Conservation (phyloP, 179 eudicot species). For the Spergularia azorica region DNA sequence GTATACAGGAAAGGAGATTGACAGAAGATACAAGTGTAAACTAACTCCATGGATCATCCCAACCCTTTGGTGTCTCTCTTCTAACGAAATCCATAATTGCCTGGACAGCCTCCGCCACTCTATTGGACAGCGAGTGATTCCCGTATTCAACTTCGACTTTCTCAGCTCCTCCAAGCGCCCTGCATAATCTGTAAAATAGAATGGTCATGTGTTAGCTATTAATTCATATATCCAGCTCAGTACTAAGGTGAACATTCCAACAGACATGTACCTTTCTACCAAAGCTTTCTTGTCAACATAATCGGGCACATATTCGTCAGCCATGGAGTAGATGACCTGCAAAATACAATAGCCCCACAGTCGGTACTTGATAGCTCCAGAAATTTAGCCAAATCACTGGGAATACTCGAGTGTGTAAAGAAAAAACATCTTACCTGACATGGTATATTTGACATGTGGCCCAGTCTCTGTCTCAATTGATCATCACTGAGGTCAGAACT, state of each 20-base stretch:
- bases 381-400: too few species aligned
- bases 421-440: conserved; percentile 62
- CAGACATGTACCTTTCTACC: conserved; percentile 51
- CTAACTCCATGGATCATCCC: conserved; percentile 99
- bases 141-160: conserved; percentile 83
- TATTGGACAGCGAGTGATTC: conserved; percentile 86
- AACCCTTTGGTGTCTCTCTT: conserved; percentile 83
- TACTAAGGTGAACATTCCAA: background rate
- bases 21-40: background rate
- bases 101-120: conserved; percentile 79
- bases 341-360: background rate
- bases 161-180: conserved; percentile 94
- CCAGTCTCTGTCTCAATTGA: conserved; percentile 80
- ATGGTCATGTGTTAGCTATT: background rate
- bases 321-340: conserved; percentile 95
- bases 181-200: conserved; percentile 62
- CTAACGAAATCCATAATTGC: conserved; percentile 69
- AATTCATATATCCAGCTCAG: background rate
- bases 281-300: conserved; percentile 90
- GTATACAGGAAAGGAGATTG: background rate
- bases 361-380: too few species aligned
- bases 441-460: conserved; percentile 86
- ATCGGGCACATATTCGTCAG: conserved; percentile 85
- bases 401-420: too few species aligned
- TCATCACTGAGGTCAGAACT: conserved; percentile 97